Conservation (phyloP, 345 rosid genomes). For the Eucalyptus marginata region DNA sequence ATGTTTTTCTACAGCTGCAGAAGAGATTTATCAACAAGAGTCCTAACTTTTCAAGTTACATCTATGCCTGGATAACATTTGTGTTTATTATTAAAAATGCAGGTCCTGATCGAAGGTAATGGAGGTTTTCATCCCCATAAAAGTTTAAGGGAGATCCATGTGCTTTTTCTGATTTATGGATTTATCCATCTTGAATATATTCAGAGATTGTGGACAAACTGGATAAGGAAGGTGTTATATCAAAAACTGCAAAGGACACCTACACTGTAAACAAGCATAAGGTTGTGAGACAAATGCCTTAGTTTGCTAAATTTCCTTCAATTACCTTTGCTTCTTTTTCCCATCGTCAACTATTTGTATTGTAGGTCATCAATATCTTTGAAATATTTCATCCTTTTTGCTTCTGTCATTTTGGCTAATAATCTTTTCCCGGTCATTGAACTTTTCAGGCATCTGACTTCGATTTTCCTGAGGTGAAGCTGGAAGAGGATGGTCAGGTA, state of each 20-base stretch:
- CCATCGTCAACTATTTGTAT: background rate
- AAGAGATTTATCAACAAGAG: background rate
- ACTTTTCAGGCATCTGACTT: slow-evolving; percentile 30
- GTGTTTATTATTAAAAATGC: slow-evolving; percentile 1
- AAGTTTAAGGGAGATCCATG: background rate
- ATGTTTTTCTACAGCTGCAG: background rate
- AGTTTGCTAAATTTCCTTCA: background rate
- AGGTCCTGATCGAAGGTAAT: slow-evolving; percentile 80
- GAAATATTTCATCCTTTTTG: background rate
- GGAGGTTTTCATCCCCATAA: background rate
- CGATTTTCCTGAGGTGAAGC: slow-evolving; percentile 62
- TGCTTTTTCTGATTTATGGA: background rate
- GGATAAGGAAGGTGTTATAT: slow-evolving; percentile 48
- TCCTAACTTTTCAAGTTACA: background rate
- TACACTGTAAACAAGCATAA: slow-evolving; percentile 49
- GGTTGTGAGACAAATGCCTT: slow-evolving; percentile 13
- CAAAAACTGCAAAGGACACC: slow-evolving; percentile 46
- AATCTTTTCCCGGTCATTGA: background rate
- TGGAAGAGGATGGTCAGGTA: slow-evolving; percentile 41
- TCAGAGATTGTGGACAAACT: slow-evolving; percentile 87
- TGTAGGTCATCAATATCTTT: background rate
- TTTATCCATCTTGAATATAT: background rate
- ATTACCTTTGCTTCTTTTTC: background rate
- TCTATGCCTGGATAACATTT: background rate
- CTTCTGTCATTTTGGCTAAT: background rate